These are phyloP conservation scores for Penicillium hordei DNA, from an alignment of 2,329 filamentous ascomycete species.

Conservation along the genomic window DNA sequence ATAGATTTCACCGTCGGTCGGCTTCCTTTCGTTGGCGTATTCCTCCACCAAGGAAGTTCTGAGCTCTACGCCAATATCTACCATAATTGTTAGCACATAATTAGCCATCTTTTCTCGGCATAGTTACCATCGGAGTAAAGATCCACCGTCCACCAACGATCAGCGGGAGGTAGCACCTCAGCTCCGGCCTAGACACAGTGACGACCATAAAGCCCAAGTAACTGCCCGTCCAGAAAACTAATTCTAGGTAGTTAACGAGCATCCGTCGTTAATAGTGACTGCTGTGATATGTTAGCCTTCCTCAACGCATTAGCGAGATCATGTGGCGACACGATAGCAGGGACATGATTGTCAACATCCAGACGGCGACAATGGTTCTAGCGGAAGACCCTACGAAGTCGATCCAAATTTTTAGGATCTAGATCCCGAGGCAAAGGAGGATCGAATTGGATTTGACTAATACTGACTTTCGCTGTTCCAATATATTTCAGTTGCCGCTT, in stretches of 20 bases:
- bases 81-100: neutral
- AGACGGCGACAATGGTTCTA: slow-evolving; percentile 24
- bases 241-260: slow-evolving; percentile 15
- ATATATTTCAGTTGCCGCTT: slow-evolving; percentile 27
- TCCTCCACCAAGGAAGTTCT: too few relatives aligned
- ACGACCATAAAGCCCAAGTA: slow-evolving; percentile 29
- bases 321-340: slow-evolving; percentile 29
- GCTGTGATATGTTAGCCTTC: slow-evolving; percentile 3
- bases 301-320: slow-evolving; percentile 18
- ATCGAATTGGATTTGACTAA: slow-evolving; percentile 26
- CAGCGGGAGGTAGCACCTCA: slow-evolving; percentile 18
- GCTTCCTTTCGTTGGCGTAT: too few relatives aligned
- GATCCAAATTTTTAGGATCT: slow-evolving; percentile 24
- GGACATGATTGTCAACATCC: slow-evolving; percentile 33
- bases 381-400: slow-evolving; percentile 22
- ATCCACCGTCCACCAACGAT: slow-evolving; percentile 34
- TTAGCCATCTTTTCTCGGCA: neutral
- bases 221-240: slow-evolving; percentile 18
- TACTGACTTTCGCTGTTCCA: slow-evolving; percentile 24
- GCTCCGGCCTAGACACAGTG: slow-evolving; percentile 21
- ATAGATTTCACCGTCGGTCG: too few relatives aligned
- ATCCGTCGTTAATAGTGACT: slow-evolving; percentile 9
- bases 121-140: slow-evolving; percentile 30
- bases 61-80: too few relatives aligned
- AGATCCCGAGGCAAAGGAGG: slow-evolving; percentile 17